Evolutionary conservation across 768 basidiomycete species (phyloP).

Genomic region (Cystofilobasidium ferigula): DNA sequence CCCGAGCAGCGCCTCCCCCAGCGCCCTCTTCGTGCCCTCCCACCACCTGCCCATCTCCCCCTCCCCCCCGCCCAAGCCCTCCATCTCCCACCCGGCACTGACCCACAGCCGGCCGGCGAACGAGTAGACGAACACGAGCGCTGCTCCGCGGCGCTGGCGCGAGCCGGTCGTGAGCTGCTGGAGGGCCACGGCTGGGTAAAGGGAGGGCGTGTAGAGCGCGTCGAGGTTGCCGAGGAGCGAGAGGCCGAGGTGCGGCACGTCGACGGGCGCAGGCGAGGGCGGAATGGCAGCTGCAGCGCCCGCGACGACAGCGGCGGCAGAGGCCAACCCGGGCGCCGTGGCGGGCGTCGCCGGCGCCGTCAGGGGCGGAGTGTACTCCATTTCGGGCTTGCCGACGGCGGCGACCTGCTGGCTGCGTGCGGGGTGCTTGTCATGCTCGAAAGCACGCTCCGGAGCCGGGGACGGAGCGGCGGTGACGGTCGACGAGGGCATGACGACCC

Average conservation of each 20-base stretch:
- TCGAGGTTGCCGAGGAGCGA: constrained; percentile 26
- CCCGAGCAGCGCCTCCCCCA: constrained; percentile 50
- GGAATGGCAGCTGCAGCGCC: neutral
- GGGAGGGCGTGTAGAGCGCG: constrained; percentile 6
- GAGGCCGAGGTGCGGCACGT: constrained; percentile 15
- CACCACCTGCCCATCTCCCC: constrained; percentile 56
- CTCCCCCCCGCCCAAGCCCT: constrained; percentile 50
- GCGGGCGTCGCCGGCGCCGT: too few species aligned
- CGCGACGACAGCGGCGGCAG: neutral
- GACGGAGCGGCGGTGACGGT: too few species aligned
- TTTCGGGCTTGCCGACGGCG: too few species aligned
- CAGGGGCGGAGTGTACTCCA: too few species aligned
- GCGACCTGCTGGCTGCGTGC: too few species aligned
- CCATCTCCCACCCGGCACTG: constrained; percentile 65
- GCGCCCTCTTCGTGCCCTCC: constrained; percentile 47
- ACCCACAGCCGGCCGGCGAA: constrained; percentile 52
- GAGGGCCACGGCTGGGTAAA: constrained; percentile 35
- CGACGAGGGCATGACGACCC: too few species aligned
- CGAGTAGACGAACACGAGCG: constrained; percentile 58
- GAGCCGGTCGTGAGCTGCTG: constrained; percentile 72
- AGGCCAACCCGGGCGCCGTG: neutral
- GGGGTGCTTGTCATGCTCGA: too few species aligned
- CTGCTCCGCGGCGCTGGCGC: constrained; percentile 60
- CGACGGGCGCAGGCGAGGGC: neutral
- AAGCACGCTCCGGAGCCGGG: too few species aligned